Base-by-base conservation (phyloP, 1,284 basidiomycete species). In the Papiliotrema nemorosa region DNA sequence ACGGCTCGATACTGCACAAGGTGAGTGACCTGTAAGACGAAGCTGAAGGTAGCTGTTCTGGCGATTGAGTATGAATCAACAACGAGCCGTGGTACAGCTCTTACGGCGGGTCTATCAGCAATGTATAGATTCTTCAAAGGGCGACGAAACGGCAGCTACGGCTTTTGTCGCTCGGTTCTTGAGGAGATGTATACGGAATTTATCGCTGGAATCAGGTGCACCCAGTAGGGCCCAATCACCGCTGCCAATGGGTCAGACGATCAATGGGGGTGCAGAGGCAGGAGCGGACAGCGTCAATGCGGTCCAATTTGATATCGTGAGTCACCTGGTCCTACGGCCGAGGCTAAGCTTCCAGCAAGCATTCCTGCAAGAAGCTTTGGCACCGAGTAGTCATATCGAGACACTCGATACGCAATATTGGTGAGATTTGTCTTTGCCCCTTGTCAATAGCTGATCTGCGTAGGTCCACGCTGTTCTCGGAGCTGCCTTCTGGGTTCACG, bases 101-200 rank as follows among this genome's bases (percentile, higher is more conserved):
- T 43, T 59, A 20, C 41, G 41, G 26, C 48, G 54, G 5, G 36
- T 56, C 12, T 44, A 50, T 29, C 42, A 44, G 21, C 46, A 45
- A 14, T 55, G 54, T 37, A 50, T 42, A 34, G 13, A 34, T 10
- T 22, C 24, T 14, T 22, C 44, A 10, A 46, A 24, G 12, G 52
- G 54, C 2, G 52, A 54, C 14, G 42, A 37, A 9, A 49, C 47
- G 33, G 50, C 51, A 7, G 49, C 48, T 25, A 54, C 51, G 37
- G 46, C 48, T 14, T 50, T 59, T 24, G 52, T 59, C 12, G 52
- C 49, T 10, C 54, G 57, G 3, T 59, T 59, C 44, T 39, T 56
- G 35, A 7, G 14, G 44, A 47, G 44, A 24, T 47, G 50, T 1
- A 37, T 57, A 18, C 39, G 34, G 2, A 46, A 35, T 13, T 12